Conservation (phyloP, 1,139 yeast genomes). For the Zygosaccharomyces sapae region DNA sequence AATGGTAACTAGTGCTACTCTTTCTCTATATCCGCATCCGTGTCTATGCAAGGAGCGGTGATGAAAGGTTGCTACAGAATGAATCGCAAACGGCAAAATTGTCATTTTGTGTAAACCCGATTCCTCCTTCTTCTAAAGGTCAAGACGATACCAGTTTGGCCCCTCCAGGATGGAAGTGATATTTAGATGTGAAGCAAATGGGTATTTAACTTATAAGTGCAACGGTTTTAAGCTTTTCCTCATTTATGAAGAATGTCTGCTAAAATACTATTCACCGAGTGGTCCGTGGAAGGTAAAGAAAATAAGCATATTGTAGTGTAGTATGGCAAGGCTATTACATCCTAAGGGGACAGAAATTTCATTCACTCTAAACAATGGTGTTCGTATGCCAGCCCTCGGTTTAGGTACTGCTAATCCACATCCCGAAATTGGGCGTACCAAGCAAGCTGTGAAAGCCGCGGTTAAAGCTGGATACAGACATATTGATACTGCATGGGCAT, state of each 20-base stretch:
- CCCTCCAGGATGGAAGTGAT: background rate
- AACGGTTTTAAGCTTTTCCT: background rate
- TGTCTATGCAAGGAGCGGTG: too few relatives aligned
- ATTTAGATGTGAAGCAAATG: background rate
- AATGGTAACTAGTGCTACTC: too few relatives aligned
- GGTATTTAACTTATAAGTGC: background rate
- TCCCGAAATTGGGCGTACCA: slow-evolving; percentile 34
- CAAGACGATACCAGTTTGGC: background rate
- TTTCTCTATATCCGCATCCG: too few relatives aligned
- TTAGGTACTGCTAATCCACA: slow-evolving; percentile 54
- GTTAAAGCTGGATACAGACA: slow-evolving; percentile 49
- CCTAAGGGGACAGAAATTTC: slow-evolving; percentile 35
- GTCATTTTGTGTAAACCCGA: background rate
- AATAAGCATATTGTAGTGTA: background rate
- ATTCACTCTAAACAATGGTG: slow-evolving; percentile 49
- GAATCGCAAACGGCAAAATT: too few relatives aligned
- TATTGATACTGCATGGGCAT: slow-evolving; percentile 54
- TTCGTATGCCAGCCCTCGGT: slow-evolving; percentile 53
- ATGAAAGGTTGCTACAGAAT: too few relatives aligned
- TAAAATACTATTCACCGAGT: background rate
- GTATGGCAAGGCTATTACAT: slow-evolving; percentile 20
- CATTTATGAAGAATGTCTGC: too few relatives aligned
- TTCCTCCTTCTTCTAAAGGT: background rate
- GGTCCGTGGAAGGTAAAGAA: background rate
- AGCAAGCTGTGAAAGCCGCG: slow-evolving; percentile 45